Evolutionary conservation across 129 eudicot genomes (phyloP).

Genomic region (Artemisia annua): DNA sequence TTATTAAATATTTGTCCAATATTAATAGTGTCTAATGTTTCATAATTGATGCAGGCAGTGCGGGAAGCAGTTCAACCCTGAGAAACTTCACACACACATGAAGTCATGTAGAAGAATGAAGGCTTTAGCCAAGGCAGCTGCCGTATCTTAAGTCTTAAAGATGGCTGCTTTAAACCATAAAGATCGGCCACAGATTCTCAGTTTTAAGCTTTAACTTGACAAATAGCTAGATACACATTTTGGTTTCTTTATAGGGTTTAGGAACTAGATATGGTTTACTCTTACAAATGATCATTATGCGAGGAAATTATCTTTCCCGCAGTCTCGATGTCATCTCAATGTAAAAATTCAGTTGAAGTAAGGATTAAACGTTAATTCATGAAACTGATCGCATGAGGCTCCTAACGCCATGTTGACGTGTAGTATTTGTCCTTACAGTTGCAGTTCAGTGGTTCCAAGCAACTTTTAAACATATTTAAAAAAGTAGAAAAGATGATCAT

Average conservation of each 20-base stretch:
- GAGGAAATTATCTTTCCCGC: not conserved
- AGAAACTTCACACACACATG: slow-evolving; percentile 70
- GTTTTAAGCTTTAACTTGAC: slow-evolving; percentile 35
- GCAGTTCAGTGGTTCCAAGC: too few species aligned
- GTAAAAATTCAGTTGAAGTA: slow-evolving; percentile 31
- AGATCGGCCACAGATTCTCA: slow-evolving; percentile 16
- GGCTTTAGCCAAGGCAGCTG: slow-evolving; percentile 41
- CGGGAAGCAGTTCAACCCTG: slow-evolving; percentile 71
- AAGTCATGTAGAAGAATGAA: slow-evolving; percentile 68
- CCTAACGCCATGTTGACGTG: too few species aligned
- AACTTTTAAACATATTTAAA: too few species aligned
- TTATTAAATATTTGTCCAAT: not conserved
- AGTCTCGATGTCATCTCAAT: slow-evolving; percentile 7
- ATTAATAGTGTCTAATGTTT: slow-evolving; percentile 3
- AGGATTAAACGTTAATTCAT: not conserved
- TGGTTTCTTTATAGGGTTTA: slow-evolving; percentile 24
- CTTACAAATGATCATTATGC: slow-evolving; percentile 25
- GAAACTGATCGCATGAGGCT: not conserved
- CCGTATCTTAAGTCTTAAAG: slow-evolving; percentile 20
- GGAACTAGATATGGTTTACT: slow-evolving; percentile 24
- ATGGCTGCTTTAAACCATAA: slow-evolving; percentile 13
- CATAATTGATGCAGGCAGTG: slow-evolving; percentile 58
- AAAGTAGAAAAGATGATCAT: too few species aligned
- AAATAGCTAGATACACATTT: slow-evolving; percentile 22
- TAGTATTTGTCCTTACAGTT: too few species aligned